These are phyloP conservation scores for Claviceps cyperi DNA, from an alignment of 2,329 filamentous ascomycete species.

Conservation along the genomic window DNA sequence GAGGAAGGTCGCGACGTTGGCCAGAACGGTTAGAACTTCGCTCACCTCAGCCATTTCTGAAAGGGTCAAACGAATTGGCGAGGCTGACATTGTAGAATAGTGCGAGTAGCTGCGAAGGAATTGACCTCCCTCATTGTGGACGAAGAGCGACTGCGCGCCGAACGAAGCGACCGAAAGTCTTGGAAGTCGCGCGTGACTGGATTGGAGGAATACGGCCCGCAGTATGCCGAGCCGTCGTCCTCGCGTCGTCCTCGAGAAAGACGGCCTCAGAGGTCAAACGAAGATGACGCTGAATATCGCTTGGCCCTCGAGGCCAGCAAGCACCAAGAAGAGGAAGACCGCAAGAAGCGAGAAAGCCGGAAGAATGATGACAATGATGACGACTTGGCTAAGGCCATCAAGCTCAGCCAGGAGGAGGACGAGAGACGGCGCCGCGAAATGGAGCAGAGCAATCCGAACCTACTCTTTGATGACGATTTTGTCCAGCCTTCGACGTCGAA, in stretches of 20 bases:
- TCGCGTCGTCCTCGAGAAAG: slow-evolving; percentile 33
- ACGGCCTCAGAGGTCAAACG: slow-evolving; percentile 41
- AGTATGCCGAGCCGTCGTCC: slow-evolving; percentile 25
- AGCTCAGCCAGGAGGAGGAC: slow-evolving; percentile 87
- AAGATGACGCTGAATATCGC: slow-evolving; percentile 81
- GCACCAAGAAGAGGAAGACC: slow-evolving; percentile 84
- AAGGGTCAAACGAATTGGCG: background rate
- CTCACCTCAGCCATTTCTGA: background rate
- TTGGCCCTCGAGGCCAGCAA: slow-evolving; percentile 92
- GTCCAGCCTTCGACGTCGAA: slow-evolving; percentile 25
- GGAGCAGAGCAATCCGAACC: slow-evolving; percentile 69
- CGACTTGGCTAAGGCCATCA: slow-evolving; percentile 87
- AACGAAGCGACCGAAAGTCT: slow-evolving; percentile 78
- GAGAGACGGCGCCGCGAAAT: slow-evolving; percentile 75
- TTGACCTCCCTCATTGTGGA: slow-evolving; percentile 83
- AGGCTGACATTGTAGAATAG: slow-evolving; percentile 30
- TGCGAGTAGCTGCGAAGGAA: slow-evolving; percentile 91
- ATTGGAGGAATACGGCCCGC: slow-evolving; percentile 62
- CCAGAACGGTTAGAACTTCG: slow-evolving; percentile 62
- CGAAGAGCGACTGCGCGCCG: slow-evolving; percentile 79
- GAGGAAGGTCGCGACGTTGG: slow-evolving; percentile 93
- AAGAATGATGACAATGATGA: slow-evolving; percentile 51
- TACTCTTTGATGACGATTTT: slow-evolving; percentile 76
- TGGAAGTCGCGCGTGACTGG: slow-evolving; percentile 97
- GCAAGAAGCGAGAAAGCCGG: slow-evolving; percentile 53